phyloP scores from a whole-genome alignment of 352 stramenopile genomes.

The Pythium phragmitis region DNA sequence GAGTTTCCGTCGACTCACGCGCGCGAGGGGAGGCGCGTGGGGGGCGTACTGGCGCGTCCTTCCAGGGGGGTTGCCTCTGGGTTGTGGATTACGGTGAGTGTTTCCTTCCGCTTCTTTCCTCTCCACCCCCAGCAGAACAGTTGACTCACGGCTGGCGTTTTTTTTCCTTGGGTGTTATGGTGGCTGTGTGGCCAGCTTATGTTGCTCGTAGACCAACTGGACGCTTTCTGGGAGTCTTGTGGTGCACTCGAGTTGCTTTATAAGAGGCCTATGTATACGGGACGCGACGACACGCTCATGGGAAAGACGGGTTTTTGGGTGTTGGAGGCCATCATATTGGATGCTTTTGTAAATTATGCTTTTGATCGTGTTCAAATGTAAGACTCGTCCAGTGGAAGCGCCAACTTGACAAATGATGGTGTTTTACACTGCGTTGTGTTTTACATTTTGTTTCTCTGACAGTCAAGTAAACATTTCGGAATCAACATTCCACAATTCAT shows the following conservation, averaged over 20 bases:
- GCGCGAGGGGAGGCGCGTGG: neutral
- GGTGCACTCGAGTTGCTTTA: neutral
- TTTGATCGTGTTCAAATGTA: neutral
- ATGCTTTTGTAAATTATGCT: neutral
- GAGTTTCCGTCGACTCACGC: neutral
- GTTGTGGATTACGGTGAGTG: neutral
- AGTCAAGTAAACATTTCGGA: too few species aligned
- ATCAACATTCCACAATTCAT: too few species aligned
- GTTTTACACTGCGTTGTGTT: too few species aligned
- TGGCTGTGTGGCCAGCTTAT: neutral
- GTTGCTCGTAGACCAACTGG: neutral
- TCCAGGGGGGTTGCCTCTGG: too few species aligned
- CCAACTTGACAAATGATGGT: too few species aligned
- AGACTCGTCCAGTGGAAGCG: too few species aligned
- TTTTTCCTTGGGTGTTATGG: neutral
- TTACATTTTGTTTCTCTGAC: too few species aligned
- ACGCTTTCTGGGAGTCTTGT: neutral
- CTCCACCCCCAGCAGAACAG: neutral
- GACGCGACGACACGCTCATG: neutral
- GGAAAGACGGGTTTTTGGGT: neutral
- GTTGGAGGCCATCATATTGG: neutral
- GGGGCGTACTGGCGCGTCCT: neutral
- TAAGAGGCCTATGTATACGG: neutral
- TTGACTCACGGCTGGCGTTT: constrained; percentile 1
- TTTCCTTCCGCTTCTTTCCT: constrained; percentile 13